Evolutionary conservation across 208 protist genomes (phyloP), one percentile per base, ranked within the genome.

Genomic region (Entamoeba invadens): DNA sequence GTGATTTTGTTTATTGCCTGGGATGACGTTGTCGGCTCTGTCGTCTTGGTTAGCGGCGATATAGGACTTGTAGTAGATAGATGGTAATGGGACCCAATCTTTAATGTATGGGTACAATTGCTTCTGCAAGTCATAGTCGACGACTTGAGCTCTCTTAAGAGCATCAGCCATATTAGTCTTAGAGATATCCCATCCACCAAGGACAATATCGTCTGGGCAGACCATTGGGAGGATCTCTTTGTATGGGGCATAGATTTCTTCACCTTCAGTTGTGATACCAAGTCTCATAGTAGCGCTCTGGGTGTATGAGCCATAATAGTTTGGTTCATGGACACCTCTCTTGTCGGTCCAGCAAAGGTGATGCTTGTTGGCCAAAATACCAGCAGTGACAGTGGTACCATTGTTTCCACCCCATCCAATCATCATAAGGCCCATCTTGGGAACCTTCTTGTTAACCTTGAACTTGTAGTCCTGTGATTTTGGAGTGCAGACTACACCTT

Each of bases 341-440:
- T 98, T 97, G 14, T 98, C 98, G 46, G 97, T 94, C 98, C 98
- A 99, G 38, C 94, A 95, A 25, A 99, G 93, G 50, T 95, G 94
- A 93, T 97, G 77, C 47, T 95, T 95, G 96, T 99, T 99, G 72
- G 98, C 98, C 45, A 99, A 93, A 94, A 98, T 96, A 45, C 97
- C 97, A n/a, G 97, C 98, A 38, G 98, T 98, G 31, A 99, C 95
- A 2, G 98, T 99, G n/a, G 97, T 97, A 92, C 98, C 98, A 97
- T 99, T 99, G 97, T 99, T 99, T 94, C 98, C 98, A 94, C 98
- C 98, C 95, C 97, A 97, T 93, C 98, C 98, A 92, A 99, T 97
- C 72, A 99, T 94, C 97, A 99, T 98, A 44, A 98, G 91, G 92
- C 96, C 94, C 38, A 42, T 25, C 16, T 94, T 94, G 12, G 93